Conservation (phyloP, 257 asterid species). For the Thymus mandschuricus region DNA sequence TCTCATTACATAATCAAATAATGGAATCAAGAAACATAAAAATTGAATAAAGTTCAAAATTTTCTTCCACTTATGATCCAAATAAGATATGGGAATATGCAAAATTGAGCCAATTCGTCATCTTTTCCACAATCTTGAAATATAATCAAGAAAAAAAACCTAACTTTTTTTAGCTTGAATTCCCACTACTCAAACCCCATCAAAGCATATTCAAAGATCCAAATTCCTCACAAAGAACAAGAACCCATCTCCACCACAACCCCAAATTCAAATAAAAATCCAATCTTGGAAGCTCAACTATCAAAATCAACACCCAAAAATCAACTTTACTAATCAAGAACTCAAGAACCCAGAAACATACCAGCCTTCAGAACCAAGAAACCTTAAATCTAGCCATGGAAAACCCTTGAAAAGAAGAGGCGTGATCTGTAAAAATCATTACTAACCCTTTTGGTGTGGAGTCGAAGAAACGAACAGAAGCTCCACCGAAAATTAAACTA, state of each 20-base stretch:
- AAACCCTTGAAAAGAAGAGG: neutral
- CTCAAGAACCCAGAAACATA: constrained; percentile 23
- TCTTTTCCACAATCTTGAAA: neutral
- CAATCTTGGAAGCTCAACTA: constrained; percentile 1
- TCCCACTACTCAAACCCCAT: constrained; percentile 1
- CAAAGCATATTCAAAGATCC: constrained; percentile 11
- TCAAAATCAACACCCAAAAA: neutral
- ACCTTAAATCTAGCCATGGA: constrained; percentile 4
- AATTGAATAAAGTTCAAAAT: neutral
- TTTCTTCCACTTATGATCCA: constrained; percentile 13
- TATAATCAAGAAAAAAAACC: constrained; percentile 3
- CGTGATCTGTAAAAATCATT: neutral
- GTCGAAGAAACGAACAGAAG: constrained; percentile 28
- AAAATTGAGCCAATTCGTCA: constrained; percentile 17
- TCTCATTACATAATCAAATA: constrained; percentile 16
- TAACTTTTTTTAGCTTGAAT: neutral
- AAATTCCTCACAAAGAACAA: constrained; percentile 7
- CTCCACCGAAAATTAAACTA: constrained; percentile 6
- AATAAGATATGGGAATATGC: neutral
- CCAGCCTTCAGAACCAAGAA: constrained; percentile 31
- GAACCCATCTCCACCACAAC: constrained; percentile 4
- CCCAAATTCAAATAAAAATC: constrained; percentile 6
- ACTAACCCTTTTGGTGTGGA: constrained; percentile 23
- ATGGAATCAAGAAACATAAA: neutral
- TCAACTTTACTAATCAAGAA: constrained; percentile 26